Conservation (phyloP, 257 asterid species). For the Solanum ahanhuiri region DNA sequence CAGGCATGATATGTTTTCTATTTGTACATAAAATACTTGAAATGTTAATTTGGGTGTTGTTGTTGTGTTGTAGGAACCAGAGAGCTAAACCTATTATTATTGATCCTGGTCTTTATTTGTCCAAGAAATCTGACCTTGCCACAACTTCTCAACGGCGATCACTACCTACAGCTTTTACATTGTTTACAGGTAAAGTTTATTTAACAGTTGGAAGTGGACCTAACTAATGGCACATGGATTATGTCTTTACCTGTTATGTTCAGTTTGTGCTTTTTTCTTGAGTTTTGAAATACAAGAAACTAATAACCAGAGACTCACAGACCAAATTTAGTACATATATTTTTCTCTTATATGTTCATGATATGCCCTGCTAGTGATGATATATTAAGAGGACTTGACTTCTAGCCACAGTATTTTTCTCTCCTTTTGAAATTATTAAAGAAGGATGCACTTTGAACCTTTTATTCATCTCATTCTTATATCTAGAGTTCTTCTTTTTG, state of each 20-base stretch:
- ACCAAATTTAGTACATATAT: background rate
- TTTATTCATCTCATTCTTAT: background rate
- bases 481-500: background rate
- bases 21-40: background rate
- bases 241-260: background rate
- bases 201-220: background rate
- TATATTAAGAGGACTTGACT: background rate
- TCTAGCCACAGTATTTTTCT: background rate
- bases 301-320: background rate
- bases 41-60: background rate
- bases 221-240: background rate
- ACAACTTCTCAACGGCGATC: conserved; percentile 90
- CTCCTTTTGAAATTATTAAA: background rate
- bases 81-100: conserved; percentile 87
- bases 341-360: background rate
- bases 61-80: conserved; percentile 58
- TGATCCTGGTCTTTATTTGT: conserved; percentile 92
- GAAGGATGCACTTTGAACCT: background rate
- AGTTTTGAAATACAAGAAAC: background rate
- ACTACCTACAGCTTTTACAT: conserved; percentile 71
- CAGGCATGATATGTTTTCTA: background rate
- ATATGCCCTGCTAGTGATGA: background rate
- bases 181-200: conserved; percentile 66
- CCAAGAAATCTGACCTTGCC: conserved; percentile 81
- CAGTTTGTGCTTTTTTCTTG: background rate